Evolutionary conservation across 1,139 yeast genomes (phyloP).

Genomic region (Yamadazyma aaseri): DNA sequence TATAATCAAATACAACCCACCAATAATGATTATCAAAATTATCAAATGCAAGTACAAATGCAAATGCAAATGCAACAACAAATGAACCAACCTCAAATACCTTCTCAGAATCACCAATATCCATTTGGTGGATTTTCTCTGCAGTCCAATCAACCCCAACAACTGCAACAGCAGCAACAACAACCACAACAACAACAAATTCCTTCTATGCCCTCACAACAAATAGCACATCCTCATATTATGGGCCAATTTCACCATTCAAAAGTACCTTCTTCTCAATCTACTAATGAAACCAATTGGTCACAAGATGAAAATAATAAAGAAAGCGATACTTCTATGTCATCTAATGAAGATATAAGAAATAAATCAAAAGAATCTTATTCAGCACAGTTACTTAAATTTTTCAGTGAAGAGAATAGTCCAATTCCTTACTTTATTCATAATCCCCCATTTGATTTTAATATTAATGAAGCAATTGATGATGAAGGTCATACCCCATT

Average conservation of each 20-base stretch:
- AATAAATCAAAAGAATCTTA: slow-evolving; percentile 33
- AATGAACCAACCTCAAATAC: slow-evolving; percentile 16
- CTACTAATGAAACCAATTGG: slow-evolving; percentile 48
- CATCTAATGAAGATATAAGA: slow-evolving; percentile 33
- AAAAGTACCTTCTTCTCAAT: slow-evolving; percentile 38
- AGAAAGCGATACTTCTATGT: slow-evolving; percentile 45
- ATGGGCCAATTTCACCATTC: slow-evolving; percentile 32
- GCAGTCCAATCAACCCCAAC: slow-evolving; percentile 13
- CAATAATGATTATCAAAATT: slow-evolving; percentile 27
- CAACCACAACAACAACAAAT: slow-evolving; percentile 14
- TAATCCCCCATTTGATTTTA: slow-evolving; percentile 76
- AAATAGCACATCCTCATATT: slow-evolving; percentile 17
- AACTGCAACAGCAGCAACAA: slow-evolving; percentile 4
- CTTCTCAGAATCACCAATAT: slow-evolving; percentile 9
- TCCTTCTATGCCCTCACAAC: slow-evolving; percentile 14
- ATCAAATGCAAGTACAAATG: slow-evolving; percentile 28
- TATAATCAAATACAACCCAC: slow-evolving; percentile 10
- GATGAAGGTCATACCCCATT: slow-evolving; percentile 95
- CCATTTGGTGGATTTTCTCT: no score
- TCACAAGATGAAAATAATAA: slow-evolving; percentile 44
- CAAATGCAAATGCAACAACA: slow-evolving; percentile 23
- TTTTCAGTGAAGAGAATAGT: slow-evolving; percentile 65
- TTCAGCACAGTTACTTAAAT: slow-evolving; percentile 54
- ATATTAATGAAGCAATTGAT: slow-evolving; percentile 84
- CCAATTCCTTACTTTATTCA: slow-evolving; percentile 73